Conservation (phyloP, 257 asterid species). For the Penstemon barbatus region DNA sequence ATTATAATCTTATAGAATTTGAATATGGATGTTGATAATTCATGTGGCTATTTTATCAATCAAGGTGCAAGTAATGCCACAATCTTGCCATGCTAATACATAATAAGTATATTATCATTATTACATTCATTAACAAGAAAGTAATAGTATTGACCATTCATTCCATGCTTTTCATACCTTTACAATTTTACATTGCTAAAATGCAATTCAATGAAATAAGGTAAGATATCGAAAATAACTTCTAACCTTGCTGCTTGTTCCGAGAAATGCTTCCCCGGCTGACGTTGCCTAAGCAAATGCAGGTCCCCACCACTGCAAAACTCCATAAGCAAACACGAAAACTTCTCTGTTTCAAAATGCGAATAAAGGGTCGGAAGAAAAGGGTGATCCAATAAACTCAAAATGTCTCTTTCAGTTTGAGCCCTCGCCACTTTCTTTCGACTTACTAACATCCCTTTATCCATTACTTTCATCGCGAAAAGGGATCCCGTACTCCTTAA, state of each 20-base stretch:
- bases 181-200: not conserved
- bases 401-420: constrained; percentile 58
- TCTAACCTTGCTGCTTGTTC: constrained; percentile 76
- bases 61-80: not conserved
- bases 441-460: constrained; percentile 59
- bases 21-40: not conserved
- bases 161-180: not conserved
- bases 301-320: constrained; percentile 66
- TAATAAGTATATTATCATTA: not conserved
- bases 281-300: constrained; percentile 66
- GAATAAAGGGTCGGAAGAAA: constrained; percentile 62
- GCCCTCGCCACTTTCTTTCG: constrained; percentile 59
- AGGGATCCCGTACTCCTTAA: constrained; percentile 50
- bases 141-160: not conserved
- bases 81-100: not conserved
- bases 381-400: constrained; percentile 55
- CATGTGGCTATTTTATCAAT: not conserved
- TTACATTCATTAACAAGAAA: not conserved
- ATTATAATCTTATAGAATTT: no score
- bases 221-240: constrained; percentile 4
- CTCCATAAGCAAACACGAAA: constrained; percentile 64
- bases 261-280: constrained; percentile 54
- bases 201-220: not conserved
- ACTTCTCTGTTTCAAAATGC: constrained; percentile 59
- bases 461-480: constrained; percentile 67